Percentiles rank a stretch among this genome's conserved stretches.
These are phyloP conservation scores for Alternaria sp. DNA, from an alignment of 2,329 filamentous ascomycete genomes.

Conservation along the genomic window DNA sequence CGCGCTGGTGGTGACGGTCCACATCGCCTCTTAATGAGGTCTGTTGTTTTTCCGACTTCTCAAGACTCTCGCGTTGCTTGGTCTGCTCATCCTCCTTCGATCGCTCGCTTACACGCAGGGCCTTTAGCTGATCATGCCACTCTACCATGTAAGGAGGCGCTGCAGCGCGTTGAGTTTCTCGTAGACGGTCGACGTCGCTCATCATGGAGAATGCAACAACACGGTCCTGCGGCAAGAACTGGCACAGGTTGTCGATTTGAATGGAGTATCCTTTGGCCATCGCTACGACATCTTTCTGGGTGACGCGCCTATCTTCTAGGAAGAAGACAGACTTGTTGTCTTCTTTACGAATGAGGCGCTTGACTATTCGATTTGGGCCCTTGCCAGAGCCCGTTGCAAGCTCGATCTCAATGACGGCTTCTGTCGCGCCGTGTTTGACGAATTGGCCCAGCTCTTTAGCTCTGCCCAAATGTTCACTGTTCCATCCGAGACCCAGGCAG, in stretches of 20 bases:
- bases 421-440: slow-evolving; percentile 85
- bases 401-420: slow-evolving; percentile 90
- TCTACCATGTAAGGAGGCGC: slow-evolving; percentile 81
- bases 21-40: slow-evolving; percentile 80
- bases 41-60: slow-evolving; percentile 76
- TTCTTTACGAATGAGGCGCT: slow-evolving; percentile 79
- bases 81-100: slow-evolving; percentile 66
- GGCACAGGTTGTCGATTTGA: slow-evolving; percentile 96
- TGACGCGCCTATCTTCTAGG: slow-evolving; percentile 72
- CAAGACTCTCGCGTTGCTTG: slow-evolving; percentile 69
- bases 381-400: slow-evolving; percentile 70
- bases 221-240: slow-evolving; percentile 95
- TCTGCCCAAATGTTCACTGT: slow-evolving; percentile 77
- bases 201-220: slow-evolving; percentile 93
- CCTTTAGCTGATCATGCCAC: slow-evolving; percentile 79
- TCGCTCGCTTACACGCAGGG: slow-evolving; percentile 74
- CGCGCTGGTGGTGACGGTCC: slow-evolving; percentile 79
- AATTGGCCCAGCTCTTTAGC: slow-evolving; percentile 88
- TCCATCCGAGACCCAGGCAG: slow-evolving; percentile 87
- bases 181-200: slow-evolving; percentile 80
- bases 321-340: slow-evolving; percentile 83
- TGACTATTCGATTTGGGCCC: slow-evolving; percentile 74
- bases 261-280: slow-evolving; percentile 80
- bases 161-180: slow-evolving; percentile 87
- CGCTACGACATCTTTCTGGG: slow-evolving; percentile 70